These are phyloP conservation scores for Candida dubliniensis DNA, from an alignment of 1,139 yeast genomes.

Conservation along the genomic window DNA sequence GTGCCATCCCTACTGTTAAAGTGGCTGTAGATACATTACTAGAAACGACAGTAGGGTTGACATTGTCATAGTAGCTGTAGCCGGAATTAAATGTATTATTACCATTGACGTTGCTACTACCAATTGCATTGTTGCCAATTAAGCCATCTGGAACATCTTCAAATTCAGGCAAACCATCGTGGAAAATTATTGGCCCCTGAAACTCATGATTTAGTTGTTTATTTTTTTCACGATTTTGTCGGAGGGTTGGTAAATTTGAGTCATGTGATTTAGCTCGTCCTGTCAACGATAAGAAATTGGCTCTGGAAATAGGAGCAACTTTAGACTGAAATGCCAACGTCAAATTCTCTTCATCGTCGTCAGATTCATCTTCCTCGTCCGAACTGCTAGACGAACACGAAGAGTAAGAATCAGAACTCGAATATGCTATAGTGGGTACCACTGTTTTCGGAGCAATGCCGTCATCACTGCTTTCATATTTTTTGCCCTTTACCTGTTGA, in stretches of 20 bases:
- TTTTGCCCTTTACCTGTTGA: too few species aligned
- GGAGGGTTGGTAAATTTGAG: conserved; percentile 36
- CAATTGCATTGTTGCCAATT: conserved; percentile 22
- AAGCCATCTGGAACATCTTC: conserved; percentile 47
- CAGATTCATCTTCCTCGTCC: conserved; percentile 24
- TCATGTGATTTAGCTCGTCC: conserved; percentile 48
- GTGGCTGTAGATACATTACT: conserved; percentile 24
- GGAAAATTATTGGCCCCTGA: conserved; percentile 28
- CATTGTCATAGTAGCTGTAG: neutral
- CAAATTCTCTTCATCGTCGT: conserved; percentile 46
- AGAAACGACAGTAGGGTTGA: conserved; percentile 16
- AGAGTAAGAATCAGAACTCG: conserved; percentile 9
- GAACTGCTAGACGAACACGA: conserved; percentile 12
- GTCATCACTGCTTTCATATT: conserved; percentile 10
- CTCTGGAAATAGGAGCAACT: conserved; percentile 35
- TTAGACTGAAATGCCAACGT: conserved; percentile 54
- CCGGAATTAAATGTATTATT: conserved; percentile 14
- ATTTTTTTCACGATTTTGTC: conserved; percentile 10
- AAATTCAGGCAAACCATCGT: conserved; percentile 34
- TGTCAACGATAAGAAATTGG: conserved; percentile 35
- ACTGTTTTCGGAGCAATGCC: conserved; percentile 25
- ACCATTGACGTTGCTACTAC: conserved; percentile 13
- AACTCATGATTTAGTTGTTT: conserved; percentile 14
- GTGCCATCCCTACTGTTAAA: conserved; percentile 17
- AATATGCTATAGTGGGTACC: conserved; percentile 6